A percentile compares a stretch with the other conserved stretches of the same genome.
Conservation (phyloP, 176 grass and related monocot genomes). For the Eremochloa ophiuroides region DNA sequence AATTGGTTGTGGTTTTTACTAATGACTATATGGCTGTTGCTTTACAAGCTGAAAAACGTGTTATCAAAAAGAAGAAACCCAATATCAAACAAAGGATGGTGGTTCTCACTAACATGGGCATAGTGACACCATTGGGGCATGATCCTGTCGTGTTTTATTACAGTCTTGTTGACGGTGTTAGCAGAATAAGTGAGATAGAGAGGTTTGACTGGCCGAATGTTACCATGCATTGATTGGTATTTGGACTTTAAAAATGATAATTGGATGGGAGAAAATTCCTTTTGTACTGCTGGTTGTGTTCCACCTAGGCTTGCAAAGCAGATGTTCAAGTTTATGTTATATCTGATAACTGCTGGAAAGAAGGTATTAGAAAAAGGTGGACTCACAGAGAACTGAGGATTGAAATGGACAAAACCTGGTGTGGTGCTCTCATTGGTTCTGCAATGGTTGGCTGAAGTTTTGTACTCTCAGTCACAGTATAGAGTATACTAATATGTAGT, state of each 20-base stretch:
- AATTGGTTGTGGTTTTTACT: constrained; percentile 43
- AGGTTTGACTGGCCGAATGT: constrained; percentile 50
- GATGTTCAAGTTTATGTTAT: constrained; percentile 98
- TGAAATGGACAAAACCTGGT: constrained; percentile 82
- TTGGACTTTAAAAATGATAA: too few species aligned
- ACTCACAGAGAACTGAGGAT: constrained; percentile 75
- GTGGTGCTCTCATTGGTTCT: constrained; percentile 90
- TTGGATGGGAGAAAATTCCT: constrained; percentile 90
- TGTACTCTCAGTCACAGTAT: too few species aligned
- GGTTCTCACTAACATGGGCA: constrained; percentile 85
- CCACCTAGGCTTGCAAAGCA: constrained; percentile 75
- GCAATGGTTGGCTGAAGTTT: constrained; percentile 98
- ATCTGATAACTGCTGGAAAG: constrained; percentile 89
- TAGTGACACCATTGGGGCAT: constrained; percentile 92
- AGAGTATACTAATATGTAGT: neutral
- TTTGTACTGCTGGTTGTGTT: constrained; percentile 81
- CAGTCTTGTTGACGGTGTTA: constrained; percentile 77
- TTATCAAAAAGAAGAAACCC: constrained; percentile 55
- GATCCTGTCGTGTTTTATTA: constrained; percentile 87
- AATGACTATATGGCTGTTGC: constrained; percentile 73
- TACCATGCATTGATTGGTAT: constrained; percentile 2
- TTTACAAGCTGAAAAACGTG: constrained; percentile 63
- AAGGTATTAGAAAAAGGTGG: constrained; percentile 82
- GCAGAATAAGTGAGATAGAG: constrained; percentile 89
- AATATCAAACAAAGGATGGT: constrained; percentile 77